These are phyloP conservation scores for Rhizopogon rudus DNA, from an alignment of 768 basidiomycete species.

Conservation along the genomic window DNA sequence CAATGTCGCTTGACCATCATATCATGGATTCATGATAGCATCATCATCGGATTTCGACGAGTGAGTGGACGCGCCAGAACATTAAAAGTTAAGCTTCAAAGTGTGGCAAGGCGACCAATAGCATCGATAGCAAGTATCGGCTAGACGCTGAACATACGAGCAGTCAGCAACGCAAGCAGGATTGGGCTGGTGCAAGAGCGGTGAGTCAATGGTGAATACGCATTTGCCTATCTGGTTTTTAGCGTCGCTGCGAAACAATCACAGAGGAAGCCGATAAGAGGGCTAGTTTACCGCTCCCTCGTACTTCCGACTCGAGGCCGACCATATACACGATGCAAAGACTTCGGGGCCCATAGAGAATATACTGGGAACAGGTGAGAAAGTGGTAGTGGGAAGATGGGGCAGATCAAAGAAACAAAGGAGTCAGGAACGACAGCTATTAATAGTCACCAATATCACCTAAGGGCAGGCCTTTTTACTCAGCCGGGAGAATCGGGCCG, in stretches of 20 bases:
- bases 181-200: neutral
- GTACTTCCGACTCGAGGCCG: constrained; percentile 6
- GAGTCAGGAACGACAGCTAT: neutral
- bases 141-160: neutral
- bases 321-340: neutral
- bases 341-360: too few species aligned
- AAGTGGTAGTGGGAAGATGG: neutral
- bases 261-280: constrained; percentile 7
- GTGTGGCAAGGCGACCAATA: neutral
- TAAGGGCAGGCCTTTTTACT: constrained; percentile 1
- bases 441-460: neutral
- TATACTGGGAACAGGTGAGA: neutral
- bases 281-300: constrained; percentile 1
- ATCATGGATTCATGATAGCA: constrained; percentile 3
- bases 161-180: neutral
- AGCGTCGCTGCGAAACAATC: constrained; percentile 3
- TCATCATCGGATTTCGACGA: neutral
- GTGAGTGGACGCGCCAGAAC: neutral
- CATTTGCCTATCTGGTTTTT: constrained; percentile 5
- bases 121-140: neutral
- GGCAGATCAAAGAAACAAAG: neutral
- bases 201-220: neutral
- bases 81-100: neutral
- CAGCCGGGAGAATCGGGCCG: neutral
- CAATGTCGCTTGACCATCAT: neutral